Evolutionary conservation across 768 basidiomycete species (phyloP).

Genomic region (Kwoniella europaea): DNA sequence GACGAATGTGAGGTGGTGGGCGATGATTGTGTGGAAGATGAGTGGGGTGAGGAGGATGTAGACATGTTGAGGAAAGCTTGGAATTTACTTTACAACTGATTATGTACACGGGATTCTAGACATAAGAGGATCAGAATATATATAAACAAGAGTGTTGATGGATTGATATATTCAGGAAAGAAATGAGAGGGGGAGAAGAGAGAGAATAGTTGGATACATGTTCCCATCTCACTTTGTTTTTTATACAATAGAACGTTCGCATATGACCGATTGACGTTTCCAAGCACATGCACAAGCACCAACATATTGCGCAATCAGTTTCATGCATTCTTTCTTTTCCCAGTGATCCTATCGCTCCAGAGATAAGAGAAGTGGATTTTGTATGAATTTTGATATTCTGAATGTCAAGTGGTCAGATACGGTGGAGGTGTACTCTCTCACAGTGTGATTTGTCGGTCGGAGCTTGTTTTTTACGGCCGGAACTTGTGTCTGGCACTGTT

Average conservation of each 20-base stretch:
- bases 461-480: neutral
- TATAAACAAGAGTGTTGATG: too few species aligned
- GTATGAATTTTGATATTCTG: neutral
- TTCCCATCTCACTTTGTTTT: neutral
- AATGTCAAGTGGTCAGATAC: constrained; percentile 3
- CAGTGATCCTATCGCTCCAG: neutral
- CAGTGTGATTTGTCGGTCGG: neutral
- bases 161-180: too few species aligned
- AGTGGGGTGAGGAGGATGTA: neutral
- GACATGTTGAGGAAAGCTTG: too few species aligned
- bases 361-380: neutral
- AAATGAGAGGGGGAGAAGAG: too few species aligned
- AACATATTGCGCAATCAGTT: neutral
- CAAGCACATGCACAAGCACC: neutral
- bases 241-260: neutral
- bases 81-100: too few species aligned
- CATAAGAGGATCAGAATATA: too few species aligned
- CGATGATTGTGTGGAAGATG: neutral
- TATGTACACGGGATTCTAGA: too few species aligned
- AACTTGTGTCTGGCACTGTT: neutral
- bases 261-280: neutral
- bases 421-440: neutral
- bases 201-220: neutral
- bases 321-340: neutral
- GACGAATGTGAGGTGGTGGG: constrained; percentile 3